Conservation (phyloP, 106 monocot species). For the Triglochin maritima region DNA sequence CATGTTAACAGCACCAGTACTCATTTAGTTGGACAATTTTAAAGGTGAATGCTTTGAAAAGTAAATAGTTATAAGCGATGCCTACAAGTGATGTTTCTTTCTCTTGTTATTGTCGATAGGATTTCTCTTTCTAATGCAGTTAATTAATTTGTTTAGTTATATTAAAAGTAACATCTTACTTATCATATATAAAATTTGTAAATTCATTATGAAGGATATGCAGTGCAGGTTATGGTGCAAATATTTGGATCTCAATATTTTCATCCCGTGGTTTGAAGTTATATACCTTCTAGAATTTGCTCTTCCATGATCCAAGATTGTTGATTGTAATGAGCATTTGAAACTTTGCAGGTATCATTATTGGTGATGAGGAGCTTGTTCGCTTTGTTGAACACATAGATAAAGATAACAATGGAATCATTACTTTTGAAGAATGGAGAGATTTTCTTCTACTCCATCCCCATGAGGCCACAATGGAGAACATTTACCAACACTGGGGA, state of each 20-base stretch:
- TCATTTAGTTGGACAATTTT: too few species aligned
- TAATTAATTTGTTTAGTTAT: background rate
- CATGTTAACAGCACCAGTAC: too few species aligned
- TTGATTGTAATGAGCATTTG: background rate
- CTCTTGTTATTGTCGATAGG: too few species aligned
- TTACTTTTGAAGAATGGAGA: constrained; percentile 97
- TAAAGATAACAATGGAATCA: constrained; percentile 92
- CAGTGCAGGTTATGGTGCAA: background rate
- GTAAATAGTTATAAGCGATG: too few species aligned
- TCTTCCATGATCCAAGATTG: background rate
- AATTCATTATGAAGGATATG: too few species aligned
- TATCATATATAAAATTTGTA: too few species aligned
- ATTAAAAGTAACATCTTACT: background rate
- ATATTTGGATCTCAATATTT: background rate
- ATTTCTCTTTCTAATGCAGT: too few species aligned
- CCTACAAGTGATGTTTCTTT: too few species aligned
- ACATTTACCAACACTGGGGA: constrained; percentile 90
- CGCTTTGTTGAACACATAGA: constrained; percentile 91
- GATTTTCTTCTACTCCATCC: constrained; percentile 90
- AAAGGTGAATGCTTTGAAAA: too few species aligned
- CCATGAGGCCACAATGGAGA: constrained; percentile 84
- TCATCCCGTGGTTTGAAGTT: background rate
- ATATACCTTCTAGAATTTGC: background rate
- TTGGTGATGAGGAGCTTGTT: constrained; percentile 85
- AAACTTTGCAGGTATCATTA: constrained; percentile 65